Base-by-base conservation (phyloP, 306 rosid species). In the Adenanthera pavonina region DNA sequence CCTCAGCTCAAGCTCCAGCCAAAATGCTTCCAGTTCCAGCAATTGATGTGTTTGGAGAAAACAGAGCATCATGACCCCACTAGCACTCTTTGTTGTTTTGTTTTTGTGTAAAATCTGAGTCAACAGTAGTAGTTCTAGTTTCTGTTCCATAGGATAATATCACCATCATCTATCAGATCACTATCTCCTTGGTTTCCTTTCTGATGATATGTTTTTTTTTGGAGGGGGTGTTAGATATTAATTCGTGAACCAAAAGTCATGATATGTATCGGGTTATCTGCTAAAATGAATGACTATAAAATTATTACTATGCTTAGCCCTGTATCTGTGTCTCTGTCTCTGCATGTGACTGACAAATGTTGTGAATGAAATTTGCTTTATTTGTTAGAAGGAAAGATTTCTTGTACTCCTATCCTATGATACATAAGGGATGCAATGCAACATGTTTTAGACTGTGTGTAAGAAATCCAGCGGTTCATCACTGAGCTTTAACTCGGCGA, bases 21-120 rank as follows among this genome's bases (percentile, higher is more conserved):
- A 75, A 78, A 87, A 92, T 74, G 82, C 93, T 84, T 88, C 97
- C 25, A 67, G 86, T 83, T 96, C 97, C 69, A 69, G 73, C 87
- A 91, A 89, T 72, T 95, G 85, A 86, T 46, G 20, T 78, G 46
- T 57, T 69, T 81, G 75, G 75, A 69, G 65, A 40, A 41, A 77
- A 76, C 69, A 69, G 71, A 77, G 68, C 66, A 76, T 82, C 77
- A 72, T 87, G 87, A 84, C 97, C 94, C 92, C 90, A 89, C 89
- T 89, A 86, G 87, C 85, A 75, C 66, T 78, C 4, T 65, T 47
- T 57, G 5, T 71, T 48, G 2, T 60, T 77, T 34, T 33, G 11
- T 67, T 86, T 87, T 89, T 76, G 87, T 93, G 91, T 80, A 92
- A 87, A 89, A 90, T 80, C 85, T 79, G 84, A 85, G 88, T 80